These are phyloP conservation scores for Parietaria judaica DNA, from an alignment of 306 rosid species.

Conservation along the genomic window DNA sequence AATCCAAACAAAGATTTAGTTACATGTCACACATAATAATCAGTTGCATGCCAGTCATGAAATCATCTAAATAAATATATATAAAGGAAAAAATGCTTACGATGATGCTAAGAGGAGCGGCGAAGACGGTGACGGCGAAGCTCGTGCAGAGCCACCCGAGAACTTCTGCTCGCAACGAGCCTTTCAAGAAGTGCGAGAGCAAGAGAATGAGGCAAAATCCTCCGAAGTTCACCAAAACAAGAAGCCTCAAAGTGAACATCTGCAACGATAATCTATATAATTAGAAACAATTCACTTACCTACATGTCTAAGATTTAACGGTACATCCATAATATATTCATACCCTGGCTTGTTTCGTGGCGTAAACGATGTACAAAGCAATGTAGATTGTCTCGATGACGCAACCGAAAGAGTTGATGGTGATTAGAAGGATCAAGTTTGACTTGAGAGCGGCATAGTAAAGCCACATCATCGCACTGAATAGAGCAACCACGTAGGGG, in stretches of 20 bases:
- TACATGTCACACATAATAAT: neutral
- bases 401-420: slow-evolving; percentile 69
- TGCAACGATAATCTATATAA: slow-evolving; percentile 18
- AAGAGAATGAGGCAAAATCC: slow-evolving; percentile 62
- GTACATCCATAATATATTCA: neutral
- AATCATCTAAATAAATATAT: too few species aligned
- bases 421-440: slow-evolving; percentile 58
- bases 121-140: slow-evolving; percentile 72
- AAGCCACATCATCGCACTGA: slow-evolving; percentile 85
- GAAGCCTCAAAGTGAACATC: slow-evolving; percentile 58
- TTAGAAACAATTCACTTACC: neutral
- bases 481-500: slow-evolving; percentile 83
- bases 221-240: slow-evolving; percentile 52
- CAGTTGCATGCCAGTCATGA: neutral
- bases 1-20: neutral
- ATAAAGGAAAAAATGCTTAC: slow-evolving; percentile 23
- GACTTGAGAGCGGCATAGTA: slow-evolving; percentile 72
- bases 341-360: slow-evolving; percentile 72
- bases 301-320: neutral
- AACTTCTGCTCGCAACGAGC: slow-evolving; percentile 41
- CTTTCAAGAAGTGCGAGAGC: slow-evolving; percentile 53
- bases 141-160: slow-evolving; percentile 85
- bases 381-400: slow-evolving; percentile 72
- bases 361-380: slow-evolving; percentile 48
- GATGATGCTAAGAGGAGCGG: slow-evolving; percentile 79